phyloP scores from a whole-genome alignment of 805 yeast species.

The Candida suzukii region DNA sequence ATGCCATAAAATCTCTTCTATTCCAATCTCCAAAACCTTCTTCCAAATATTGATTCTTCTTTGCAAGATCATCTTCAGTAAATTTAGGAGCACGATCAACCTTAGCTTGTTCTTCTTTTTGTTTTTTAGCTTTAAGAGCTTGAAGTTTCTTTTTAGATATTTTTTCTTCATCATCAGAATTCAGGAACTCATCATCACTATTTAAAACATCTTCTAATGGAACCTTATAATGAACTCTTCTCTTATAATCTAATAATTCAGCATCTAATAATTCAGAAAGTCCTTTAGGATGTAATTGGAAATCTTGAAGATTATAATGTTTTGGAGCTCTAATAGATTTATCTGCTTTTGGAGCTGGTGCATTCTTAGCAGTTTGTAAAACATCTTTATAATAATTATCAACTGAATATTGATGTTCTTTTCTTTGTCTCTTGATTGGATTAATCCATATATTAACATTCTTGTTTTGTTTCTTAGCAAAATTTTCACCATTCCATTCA shows the following conservation, averaged over 20 bases:
- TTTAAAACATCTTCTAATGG: conserved; percentile 54
- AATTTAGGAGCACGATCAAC: conserved; percentile 52
- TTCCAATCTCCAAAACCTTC: conserved; percentile 65
- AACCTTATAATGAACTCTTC: conserved; percentile 50
- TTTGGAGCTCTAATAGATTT: conserved; percentile 54
- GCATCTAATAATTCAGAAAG: conserved; percentile 47
- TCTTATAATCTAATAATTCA: conserved; percentile 60
- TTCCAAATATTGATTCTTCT: conserved; percentile 45
- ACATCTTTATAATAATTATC: conserved; percentile 75
- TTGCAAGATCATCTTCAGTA: conserved; percentile 52
- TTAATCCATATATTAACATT: conserved; percentile 55
- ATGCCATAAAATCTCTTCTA: conserved; percentile 66
- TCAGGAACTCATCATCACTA: conserved; percentile 41
- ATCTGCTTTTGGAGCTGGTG: conserved; percentile 30
- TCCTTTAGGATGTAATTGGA: conserved; percentile 60
- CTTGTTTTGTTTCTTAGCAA: conserved; percentile 50
- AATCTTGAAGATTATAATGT: conserved; percentile 56
- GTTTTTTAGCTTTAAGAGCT: conserved; percentile 24
- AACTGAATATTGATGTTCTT: conserved; percentile 70
- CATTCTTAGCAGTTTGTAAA: conserved; percentile 32
- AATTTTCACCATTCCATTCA: conserved; percentile 93
- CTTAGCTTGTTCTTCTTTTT: conserved; percentile 42
- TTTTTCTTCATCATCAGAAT: conserved; percentile 24
- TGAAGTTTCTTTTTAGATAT: conserved; percentile 16
- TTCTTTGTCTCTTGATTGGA: conserved; percentile 69